Conservation (phyloP, 768 basidiomycete genomes). For the Lactarius hengduanensis region DNA sequence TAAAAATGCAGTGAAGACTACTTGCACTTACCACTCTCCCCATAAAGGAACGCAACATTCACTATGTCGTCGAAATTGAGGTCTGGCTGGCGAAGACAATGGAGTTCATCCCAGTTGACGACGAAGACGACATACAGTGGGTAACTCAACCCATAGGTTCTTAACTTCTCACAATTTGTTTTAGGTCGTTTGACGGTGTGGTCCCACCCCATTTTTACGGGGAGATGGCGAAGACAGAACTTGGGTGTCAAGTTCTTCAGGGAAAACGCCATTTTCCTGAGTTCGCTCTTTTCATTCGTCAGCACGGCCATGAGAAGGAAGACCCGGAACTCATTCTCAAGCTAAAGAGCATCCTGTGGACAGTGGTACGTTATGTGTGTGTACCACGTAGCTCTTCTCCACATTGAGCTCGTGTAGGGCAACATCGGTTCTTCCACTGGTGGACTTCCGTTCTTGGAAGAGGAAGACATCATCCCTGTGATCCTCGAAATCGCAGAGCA, state of each 20-base stretch:
- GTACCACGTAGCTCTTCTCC: neutral
- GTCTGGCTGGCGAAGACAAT: conserved; percentile 85
- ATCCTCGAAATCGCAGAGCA: conserved; percentile 90
- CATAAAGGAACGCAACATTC: conserved; percentile 82
- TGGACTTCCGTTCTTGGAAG: conserved; percentile 92
- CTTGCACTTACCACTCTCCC: conserved; percentile 19
- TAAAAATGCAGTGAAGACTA: neutral
- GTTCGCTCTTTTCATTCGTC: conserved; percentile 86
- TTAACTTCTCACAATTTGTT: neutral
- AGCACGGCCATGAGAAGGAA: conserved; percentile 80
- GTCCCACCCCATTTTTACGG: conserved; percentile 97
- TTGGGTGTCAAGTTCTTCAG: conserved; percentile 87
- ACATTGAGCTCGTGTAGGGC: conserved; percentile 52
- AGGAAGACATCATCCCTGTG: conserved; percentile 88
- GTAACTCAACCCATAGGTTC: conserved; percentile 27
- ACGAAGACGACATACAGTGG: conserved; percentile 66
- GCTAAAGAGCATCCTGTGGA: conserved; percentile 95
- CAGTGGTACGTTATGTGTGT: conserved; percentile 56
- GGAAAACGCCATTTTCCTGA: conserved; percentile 91
- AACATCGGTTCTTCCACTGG: conserved; percentile 89
- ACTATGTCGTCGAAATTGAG: conserved; percentile 93
- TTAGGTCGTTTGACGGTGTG: conserved; percentile 76
- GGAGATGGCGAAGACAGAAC: conserved; percentile 94
- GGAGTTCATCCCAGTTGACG: conserved; percentile 46
- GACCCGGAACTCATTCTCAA: conserved; percentile 84